These are phyloP conservation scores for Beauveria pseudobassiana DNA, from an alignment of 2,329 filamentous ascomycete species.

Conservation along the genomic window DNA sequence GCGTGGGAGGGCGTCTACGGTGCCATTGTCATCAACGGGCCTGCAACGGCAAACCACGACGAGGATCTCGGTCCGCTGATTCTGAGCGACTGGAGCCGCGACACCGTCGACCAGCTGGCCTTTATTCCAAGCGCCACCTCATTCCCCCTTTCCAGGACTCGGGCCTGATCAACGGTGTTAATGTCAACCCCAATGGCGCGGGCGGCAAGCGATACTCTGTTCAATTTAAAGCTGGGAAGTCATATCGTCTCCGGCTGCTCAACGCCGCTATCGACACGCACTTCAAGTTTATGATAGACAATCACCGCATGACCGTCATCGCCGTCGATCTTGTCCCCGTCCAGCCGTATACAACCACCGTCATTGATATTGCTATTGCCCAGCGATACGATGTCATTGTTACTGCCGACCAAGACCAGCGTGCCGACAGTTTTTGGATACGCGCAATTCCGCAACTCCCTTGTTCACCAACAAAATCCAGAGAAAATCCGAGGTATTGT, in stretches of 20 bases:
- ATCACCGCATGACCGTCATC: constrained; percentile 51
- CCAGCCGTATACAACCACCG: constrained; percentile 25
- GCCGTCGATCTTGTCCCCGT: constrained; percentile 47
- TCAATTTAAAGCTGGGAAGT: constrained; percentile 32
- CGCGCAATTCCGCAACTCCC: constrained; percentile 33
- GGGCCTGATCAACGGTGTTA: not conserved
- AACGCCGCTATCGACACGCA: constrained; percentile 37
- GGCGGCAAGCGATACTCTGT: constrained; percentile 28
- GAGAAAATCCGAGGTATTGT: constrained; percentile 30
- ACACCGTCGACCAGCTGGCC: not conserved
- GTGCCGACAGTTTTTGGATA: constrained; percentile 36
- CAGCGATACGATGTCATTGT: not conserved
- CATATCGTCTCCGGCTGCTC: constrained; percentile 40
- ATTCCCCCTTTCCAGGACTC: not conserved
- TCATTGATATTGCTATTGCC: constrained; percentile 23
- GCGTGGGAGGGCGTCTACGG: constrained; percentile 43
- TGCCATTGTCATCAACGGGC: constrained; percentile 54
- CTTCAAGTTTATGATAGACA: constrained; percentile 45
- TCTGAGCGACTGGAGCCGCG: constrained; percentile 51
- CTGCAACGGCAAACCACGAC: constrained; percentile 51
- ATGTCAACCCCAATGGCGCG: constrained; percentile 3
- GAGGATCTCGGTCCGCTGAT: constrained; percentile 53
- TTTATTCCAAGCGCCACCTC: not conserved
- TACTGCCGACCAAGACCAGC: not conserved
- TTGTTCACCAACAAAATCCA: constrained; percentile 32